Conservation (phyloP, 371 early-diverging fungal species). For the Coemansia sp. region DNA sequence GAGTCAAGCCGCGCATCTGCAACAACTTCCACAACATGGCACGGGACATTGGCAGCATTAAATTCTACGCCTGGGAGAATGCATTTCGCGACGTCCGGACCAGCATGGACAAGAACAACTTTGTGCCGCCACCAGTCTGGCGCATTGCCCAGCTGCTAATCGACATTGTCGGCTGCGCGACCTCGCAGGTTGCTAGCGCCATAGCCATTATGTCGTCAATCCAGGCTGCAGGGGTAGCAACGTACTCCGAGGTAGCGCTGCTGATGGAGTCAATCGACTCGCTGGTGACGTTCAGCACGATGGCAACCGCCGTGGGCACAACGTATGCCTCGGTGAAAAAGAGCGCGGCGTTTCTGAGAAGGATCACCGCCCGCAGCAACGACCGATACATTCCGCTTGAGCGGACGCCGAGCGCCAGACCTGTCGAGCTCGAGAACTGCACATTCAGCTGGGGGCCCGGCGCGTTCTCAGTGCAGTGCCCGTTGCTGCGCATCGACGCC, state of each 20-base stretch:
- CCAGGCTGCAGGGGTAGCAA: neutral
- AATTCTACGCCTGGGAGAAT: slow-evolving; percentile 34
- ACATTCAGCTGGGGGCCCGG: slow-evolving; percentile 21
- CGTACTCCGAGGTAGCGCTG: slow-evolving; percentile 9
- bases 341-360: slow-evolving; percentile 5
- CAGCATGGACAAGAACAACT: neutral
- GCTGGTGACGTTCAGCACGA: slow-evolving; percentile 3
- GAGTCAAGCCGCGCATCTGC: slow-evolving; percentile 1
- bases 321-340: neutral
- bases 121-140: slow-evolving; percentile 15
- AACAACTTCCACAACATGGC: neutral
- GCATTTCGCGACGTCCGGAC: slow-evolving; percentile 5
- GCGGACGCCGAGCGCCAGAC: neutral
- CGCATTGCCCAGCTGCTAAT: neutral
- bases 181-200: slow-evolving; percentile 26
- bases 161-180: slow-evolving; percentile 14
- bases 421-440: slow-evolving; percentile 17
- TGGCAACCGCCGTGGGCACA: neutral
- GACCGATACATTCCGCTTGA: neutral
- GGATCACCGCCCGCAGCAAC: neutral
- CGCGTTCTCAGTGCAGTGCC: slow-evolving; percentile 9
- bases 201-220: slow-evolving; percentile 25
- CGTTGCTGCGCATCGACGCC: slow-evolving; percentile 5
- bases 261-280: slow-evolving; percentile 21
- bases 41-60: slow-evolving; percentile 20